A percentile compares a stretch with the other conserved stretches of the same genome.
phyloP scores from a whole-genome alignment of 257 asterid genomes.

The Thymus quinquecostatus region DNA sequence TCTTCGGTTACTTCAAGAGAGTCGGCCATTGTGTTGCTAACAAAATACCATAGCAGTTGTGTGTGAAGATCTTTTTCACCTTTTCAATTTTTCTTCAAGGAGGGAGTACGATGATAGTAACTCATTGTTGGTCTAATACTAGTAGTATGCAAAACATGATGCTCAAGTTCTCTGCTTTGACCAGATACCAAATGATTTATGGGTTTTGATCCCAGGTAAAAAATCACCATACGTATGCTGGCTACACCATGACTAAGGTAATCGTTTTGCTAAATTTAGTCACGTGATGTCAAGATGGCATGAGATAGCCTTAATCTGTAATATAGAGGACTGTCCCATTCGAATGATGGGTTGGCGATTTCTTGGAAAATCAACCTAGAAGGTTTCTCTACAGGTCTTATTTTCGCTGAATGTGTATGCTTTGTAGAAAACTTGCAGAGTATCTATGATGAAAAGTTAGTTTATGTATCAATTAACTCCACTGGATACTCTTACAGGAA shows the following conservation, averaged over 20 bases:
- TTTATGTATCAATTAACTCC: neutral
- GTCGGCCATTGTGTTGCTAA: constrained; percentile 5
- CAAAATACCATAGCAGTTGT: neutral
- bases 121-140: neutral
- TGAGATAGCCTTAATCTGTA: too few species aligned
- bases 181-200: neutral
- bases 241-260: constrained; percentile 24
- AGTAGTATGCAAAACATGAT: neutral
- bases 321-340: too few species aligned
- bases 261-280: neutral
- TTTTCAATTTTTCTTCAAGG: constrained; percentile 7
- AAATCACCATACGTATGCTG: neutral
- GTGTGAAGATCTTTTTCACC: neutral
- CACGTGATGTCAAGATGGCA: too few species aligned
- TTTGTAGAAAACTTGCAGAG: neutral
- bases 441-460: neutral
- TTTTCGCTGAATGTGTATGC: neutral
- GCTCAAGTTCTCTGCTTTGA: neutral
- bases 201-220: constrained; percentile 17
- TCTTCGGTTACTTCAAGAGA: constrained; percentile 32
- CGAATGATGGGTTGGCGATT: too few species aligned
- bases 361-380: too few species aligned
- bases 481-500: constrained; percentile 1
- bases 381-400: too few species aligned
- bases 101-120: constrained; percentile 9